Conservation (phyloP, 495 filamentous ascomycete genomes). For the Sabuloglossum arenarium region DNA sequence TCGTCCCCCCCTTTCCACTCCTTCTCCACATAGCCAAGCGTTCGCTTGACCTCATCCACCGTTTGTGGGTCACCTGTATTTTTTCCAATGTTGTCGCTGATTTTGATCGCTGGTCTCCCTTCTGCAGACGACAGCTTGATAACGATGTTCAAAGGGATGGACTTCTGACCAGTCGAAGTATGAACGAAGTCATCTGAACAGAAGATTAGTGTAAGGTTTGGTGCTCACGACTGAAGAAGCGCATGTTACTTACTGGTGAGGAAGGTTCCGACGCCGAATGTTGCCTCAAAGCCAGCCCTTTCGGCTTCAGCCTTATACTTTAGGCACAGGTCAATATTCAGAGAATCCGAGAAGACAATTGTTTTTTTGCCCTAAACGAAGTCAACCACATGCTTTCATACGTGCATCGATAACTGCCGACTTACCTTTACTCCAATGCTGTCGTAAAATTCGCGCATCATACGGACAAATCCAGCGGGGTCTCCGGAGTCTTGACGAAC, state of each 20-base stretch:
- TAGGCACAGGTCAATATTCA: constrained; percentile 77
- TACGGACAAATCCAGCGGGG: constrained; percentile 57
- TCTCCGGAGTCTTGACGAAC: constrained; percentile 92
- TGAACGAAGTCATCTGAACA: constrained; percentile 54
- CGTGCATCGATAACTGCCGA: not conserved
- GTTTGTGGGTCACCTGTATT: constrained; percentile 73
- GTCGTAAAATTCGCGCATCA: constrained; percentile 78
- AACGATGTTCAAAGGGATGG: constrained; percentile 88
- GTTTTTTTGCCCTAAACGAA: constrained; percentile 45
- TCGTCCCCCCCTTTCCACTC: constrained; percentile 72
- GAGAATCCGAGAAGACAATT: constrained; percentile 91
- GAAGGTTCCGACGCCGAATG: constrained; percentile 87
- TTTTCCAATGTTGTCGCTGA: constrained; percentile 92
- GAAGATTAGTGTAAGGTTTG: not conserved
- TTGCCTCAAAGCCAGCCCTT: constrained; percentile 55
- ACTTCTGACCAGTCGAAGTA: constrained; percentile 50
- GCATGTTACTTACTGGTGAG: constrained; percentile 45
- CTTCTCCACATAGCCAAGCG: constrained; percentile 69
- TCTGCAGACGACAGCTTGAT: constrained; percentile 80
- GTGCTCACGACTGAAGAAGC: not conserved
- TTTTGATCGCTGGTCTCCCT: constrained; percentile 75
- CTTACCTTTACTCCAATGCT: constrained; percentile 34
- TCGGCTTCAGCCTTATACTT: constrained; percentile 73
- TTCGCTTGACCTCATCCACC: constrained; percentile 63
- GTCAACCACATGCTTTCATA: not conserved